Conservation (phyloP, 768 basidiomycete genomes). For the Lentinula lateritia region DNA sequence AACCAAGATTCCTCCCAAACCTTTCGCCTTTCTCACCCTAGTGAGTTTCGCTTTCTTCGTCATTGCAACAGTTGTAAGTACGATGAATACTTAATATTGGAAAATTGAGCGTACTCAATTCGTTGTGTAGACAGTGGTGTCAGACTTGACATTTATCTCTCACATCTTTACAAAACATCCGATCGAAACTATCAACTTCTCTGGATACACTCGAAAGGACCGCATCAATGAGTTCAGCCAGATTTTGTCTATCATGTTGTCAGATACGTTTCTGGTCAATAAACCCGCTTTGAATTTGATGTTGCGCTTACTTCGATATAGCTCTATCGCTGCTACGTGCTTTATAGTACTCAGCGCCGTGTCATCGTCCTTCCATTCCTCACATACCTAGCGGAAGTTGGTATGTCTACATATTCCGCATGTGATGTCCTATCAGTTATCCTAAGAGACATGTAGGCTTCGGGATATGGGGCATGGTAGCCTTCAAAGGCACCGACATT, state of each 20-base stretch:
- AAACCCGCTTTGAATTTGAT: neutral
- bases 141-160: neutral
- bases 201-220: neutral
- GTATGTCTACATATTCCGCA: neutral
- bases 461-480: neutral
- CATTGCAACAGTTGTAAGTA: neutral
- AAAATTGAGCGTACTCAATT: neutral
- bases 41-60: neutral
- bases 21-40: neutral
- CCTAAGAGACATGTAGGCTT: neutral
- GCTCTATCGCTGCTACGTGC: neutral
- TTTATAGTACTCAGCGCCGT: neutral
- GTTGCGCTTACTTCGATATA: neutral
- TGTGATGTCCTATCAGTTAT: neutral
- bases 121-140: neutral
- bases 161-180: neutral
- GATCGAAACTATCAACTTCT: neutral
- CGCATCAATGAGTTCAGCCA: neutral
- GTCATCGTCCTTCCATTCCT: neutral
- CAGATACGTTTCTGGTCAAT: neutral
- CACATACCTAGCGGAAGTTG: neutral
- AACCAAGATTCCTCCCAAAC: neutral
- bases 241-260: neutral
- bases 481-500: neutral
- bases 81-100: neutral